Percentiles rank a stretch among this genome's conserved stretches.
Evolutionary conservation across 495 filamentous ascomycete genomes (phyloP).

Genomic region (Astrocystis sublimbata): DNA sequence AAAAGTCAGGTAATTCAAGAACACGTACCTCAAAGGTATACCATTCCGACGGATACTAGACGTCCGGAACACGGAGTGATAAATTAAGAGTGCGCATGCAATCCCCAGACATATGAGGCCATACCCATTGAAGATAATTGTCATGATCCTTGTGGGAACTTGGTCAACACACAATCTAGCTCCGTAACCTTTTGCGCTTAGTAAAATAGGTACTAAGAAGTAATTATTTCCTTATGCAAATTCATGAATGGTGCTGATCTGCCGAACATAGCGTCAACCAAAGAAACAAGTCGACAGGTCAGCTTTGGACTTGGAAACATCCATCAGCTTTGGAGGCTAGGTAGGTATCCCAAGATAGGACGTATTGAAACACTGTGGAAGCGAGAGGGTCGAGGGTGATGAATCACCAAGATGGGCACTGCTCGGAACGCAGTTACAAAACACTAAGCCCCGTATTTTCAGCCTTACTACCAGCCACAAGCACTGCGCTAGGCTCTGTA

Average conservation of each 20-base stretch:
- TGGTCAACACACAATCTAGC: not conserved
- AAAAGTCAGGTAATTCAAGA: not conserved
- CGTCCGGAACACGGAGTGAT: constrained; percentile 27
- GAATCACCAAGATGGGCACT: constrained; percentile 11
- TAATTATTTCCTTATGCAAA: too few species aligned
- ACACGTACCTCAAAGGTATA: constrained; percentile 33
- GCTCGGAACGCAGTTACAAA: not conserved
- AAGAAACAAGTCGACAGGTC: too few species aligned
- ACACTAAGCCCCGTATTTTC: not conserved
- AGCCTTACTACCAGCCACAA: constrained; percentile 11
- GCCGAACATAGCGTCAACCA: too few species aligned
- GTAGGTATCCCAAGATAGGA: too few species aligned
- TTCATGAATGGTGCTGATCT: too few species aligned
- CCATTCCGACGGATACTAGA: constrained; percentile 40
- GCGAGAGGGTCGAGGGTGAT: not conserved
- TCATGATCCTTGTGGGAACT: not conserved
- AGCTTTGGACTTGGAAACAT: too few species aligned
- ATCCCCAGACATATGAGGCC: constrained; percentile 5
- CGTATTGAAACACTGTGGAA: too few species aligned
- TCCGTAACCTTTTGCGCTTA: not conserved
- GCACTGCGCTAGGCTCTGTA: not conserved
- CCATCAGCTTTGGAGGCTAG: too few species aligned
- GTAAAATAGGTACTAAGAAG: too few species aligned
- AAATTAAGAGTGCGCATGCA: not conserved
- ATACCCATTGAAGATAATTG: not conserved